Conservation (phyloP, 169 alveolate genomes). For the Toxoplasma gondii region DNA sequence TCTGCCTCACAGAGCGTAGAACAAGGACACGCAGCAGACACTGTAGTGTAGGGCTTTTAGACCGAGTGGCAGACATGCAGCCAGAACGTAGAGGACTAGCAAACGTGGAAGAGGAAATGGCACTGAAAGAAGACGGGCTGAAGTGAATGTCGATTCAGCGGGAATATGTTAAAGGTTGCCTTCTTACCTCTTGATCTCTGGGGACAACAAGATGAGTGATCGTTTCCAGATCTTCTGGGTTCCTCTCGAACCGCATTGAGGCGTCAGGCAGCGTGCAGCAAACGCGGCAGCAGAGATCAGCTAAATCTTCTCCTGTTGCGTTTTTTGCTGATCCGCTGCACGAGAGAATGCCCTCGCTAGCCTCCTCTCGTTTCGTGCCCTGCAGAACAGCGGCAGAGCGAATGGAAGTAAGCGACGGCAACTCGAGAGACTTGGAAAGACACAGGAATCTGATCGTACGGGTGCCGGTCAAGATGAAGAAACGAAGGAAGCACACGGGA, state of each 20-base stretch:
- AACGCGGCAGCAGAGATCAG: constrained; percentile 13
- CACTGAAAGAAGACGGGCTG: no score
- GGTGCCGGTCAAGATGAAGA: no score
- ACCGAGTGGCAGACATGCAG: no score
- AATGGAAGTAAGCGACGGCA: not conserved
- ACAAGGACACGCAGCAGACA: no score
- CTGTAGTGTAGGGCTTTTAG: no score
- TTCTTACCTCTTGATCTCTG: constrained; percentile 3
- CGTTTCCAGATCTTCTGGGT: not conserved
- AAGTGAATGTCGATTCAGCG: no score
- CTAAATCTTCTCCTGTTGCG: not conserved
- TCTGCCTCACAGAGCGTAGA: no score
- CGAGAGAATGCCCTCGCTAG: not conserved
- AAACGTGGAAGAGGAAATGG: no score
- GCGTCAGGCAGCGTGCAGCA: constrained; percentile 29
- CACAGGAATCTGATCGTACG: not conserved
- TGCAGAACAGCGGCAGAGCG: not conserved
- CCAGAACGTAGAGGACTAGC: no score
- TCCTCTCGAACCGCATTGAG: not conserved
- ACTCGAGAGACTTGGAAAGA: not conserved
- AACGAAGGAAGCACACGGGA: no score
- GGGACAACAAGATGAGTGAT: constrained; percentile 24
- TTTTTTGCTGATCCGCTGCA: not conserved
- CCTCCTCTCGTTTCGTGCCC: not conserved
- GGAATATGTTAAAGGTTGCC: no score